These are phyloP conservation scores for Bocquillonia castaneifolia DNA, from an alignment of 441 rosid genomes.

Conservation along the genomic window DNA sequence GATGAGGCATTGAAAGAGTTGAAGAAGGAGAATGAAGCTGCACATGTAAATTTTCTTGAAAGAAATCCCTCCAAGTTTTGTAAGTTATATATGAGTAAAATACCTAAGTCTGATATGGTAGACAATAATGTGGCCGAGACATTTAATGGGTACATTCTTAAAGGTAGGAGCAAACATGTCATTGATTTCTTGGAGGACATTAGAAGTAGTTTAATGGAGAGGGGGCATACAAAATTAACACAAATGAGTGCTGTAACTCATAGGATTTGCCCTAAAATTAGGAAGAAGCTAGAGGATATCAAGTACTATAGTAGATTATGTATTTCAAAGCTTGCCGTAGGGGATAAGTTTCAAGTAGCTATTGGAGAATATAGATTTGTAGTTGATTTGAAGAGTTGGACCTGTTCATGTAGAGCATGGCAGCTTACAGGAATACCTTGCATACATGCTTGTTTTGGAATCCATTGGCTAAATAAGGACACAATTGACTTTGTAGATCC, in stretches of 20 bases:
- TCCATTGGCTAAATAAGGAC: background rate
- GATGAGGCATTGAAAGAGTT: background rate
- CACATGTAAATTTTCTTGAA: background rate
- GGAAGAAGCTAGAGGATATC: background rate
- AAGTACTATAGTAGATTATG: background rate
- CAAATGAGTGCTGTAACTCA: background rate
- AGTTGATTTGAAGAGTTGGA: background rate
- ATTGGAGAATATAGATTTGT: background rate
- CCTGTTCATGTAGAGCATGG: background rate
- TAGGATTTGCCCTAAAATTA: background rate
- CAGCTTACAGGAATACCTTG: too few relatives aligned
- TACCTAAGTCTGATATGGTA: background rate
- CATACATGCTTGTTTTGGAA: too few relatives aligned
- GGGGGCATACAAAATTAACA: background rate
- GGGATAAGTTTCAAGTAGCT: background rate
- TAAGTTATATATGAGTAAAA: background rate
- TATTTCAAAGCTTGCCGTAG: background rate
- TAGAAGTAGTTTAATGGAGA: background rate
- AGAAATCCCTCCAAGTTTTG: background rate
- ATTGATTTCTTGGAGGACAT: too few relatives aligned
- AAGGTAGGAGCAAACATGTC: too few relatives aligned
- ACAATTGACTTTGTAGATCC: background rate
- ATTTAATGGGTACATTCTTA: too few relatives aligned
- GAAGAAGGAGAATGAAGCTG: background rate
- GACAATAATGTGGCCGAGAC: background rate